Percentiles rank a stretch among this genome's conserved stretches.
phyloP scores from a whole-genome alignment of 1,139 yeast species.

The Pneumocystis canis region DNA sequence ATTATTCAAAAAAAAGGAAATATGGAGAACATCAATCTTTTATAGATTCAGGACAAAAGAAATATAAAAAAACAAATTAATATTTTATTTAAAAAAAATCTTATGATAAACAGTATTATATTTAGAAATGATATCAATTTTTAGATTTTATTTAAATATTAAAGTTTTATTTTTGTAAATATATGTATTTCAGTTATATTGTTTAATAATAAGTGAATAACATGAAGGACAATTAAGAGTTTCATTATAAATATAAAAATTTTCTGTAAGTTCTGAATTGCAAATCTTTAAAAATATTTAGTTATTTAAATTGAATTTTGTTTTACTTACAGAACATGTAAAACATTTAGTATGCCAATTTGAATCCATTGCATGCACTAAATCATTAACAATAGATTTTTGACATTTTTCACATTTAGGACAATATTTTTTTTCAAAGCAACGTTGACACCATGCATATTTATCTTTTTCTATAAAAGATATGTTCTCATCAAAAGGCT shows the following conservation, averaged over 20 bases:
- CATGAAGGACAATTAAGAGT: neutral
- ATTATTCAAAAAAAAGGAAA: neutral
- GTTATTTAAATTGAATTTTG: neutral
- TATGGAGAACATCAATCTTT: neutral
- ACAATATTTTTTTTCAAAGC: conserved; percentile 21
- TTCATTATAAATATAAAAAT: neutral
- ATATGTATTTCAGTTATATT: neutral
- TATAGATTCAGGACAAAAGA: neutral
- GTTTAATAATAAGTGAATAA: neutral
- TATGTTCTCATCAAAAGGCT: neutral
- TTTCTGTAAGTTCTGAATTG: neutral
- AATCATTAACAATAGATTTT: conserved; percentile 12
- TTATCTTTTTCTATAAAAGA: conserved; percentile 15
- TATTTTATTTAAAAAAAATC: too few relatives aligned
- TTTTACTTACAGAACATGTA: neutral
- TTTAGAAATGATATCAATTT: neutral
- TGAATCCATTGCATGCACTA: neutral
- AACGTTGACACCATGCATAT: conserved; percentile 21
- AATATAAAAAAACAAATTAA: neutral
- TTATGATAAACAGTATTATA: neutral
- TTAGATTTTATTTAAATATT: too few relatives aligned
- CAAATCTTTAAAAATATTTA: neutral
- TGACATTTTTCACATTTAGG: conserved; percentile 26
- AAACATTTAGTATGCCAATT: neutral
- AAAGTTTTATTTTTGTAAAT: neutral